These are phyloP conservation scores for Neurospora sp. DNA, from an alignment of 495 filamentous ascomycete species.

Conservation along the genomic window DNA sequence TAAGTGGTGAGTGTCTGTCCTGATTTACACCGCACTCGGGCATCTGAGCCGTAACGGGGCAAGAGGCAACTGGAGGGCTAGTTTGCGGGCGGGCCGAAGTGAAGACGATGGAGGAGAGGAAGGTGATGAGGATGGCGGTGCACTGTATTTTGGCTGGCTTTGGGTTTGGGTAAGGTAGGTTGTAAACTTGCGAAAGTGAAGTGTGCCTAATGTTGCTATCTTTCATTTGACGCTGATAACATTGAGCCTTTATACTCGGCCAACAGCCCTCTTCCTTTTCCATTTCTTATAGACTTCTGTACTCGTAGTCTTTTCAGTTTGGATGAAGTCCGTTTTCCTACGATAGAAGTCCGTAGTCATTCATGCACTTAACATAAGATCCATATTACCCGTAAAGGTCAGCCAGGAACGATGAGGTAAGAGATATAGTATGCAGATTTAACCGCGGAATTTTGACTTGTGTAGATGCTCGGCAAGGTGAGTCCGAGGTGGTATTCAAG, in stretches of 20 bases:
- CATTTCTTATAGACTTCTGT: neutral
- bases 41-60: constrained; percentile 1
- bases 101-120: neutral
- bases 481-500: neutral
- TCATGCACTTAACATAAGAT: neutral
- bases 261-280: neutral
- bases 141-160: neutral
- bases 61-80: neutral
- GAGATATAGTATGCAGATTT: neutral
- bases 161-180: neutral
- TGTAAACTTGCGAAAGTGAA: neutral
- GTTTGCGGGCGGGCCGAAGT: neutral
- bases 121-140: neutral
- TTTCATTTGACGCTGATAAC: neutral
- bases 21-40: constrained; percentile 6
- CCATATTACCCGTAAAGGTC: neutral
- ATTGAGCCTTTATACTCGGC: neutral
- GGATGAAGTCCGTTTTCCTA: neutral
- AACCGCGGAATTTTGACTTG: neutral
- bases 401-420: neutral
- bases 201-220: neutral
- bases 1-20: neutral
- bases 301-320: neutral
- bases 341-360: neutral
- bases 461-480: neutral